phyloP scores from a whole-genome alignment of 2,329 filamentous ascomycete genomes.

The Arthrocladium fulminans region DNA sequence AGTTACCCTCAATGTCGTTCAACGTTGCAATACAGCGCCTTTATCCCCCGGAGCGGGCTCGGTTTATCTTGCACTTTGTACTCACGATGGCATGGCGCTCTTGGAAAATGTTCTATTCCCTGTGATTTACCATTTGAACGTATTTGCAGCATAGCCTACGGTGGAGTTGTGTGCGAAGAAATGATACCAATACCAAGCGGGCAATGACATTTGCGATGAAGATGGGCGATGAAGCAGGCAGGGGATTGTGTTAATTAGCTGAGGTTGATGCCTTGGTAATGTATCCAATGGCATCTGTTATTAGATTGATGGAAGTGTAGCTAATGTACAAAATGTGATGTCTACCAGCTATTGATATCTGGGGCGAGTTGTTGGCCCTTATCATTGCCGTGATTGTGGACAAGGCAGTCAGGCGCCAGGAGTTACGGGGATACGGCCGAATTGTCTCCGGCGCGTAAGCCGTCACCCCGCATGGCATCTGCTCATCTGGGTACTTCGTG shows the following conservation, averaged over 20 bases:
- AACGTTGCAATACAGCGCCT: background rate
- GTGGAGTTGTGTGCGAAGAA: background rate
- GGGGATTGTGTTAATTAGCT: conserved; percentile 6
- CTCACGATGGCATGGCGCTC: conserved; percentile 19
- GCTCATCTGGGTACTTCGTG: background rate
- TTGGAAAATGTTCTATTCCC: conserved; percentile 19
- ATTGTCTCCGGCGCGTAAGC: background rate
- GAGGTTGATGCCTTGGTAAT: background rate
- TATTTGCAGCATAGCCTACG: conserved; percentile 9
- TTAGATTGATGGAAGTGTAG: background rate
- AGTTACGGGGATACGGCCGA: background rate
- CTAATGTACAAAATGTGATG: conserved; percentile 10
- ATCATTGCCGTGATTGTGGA: background rate
- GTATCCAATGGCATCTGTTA: background rate
- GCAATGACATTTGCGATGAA: conserved; percentile 2
- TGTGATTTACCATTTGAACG: background rate
- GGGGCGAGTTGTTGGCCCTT: background rate
- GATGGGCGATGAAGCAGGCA: background rate
- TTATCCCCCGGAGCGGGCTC: background rate
- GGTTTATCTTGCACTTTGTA: conserved; percentile 16
- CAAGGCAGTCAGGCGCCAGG: background rate
- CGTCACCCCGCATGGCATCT: background rate
- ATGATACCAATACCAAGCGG: conserved; percentile 1
- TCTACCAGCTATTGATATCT: background rate
- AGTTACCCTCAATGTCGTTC: background rate